These are phyloP conservation scores for Ophiostoma sp. DNA, from an alignment of 2,329 filamentous ascomycete species.

Conservation along the genomic window DNA sequence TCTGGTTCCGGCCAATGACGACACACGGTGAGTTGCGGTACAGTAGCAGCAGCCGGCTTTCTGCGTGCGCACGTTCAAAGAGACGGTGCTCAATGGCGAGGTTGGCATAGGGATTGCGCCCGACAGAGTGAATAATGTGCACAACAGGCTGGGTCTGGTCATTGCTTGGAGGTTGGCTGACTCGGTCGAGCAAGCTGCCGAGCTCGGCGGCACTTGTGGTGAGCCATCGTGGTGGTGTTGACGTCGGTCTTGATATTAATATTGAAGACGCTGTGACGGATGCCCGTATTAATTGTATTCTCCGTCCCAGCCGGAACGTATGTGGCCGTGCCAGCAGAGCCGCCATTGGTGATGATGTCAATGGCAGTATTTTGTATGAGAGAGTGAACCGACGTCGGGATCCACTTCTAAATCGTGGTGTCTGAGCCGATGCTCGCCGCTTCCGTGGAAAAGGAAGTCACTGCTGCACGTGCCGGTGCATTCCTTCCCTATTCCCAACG, in stretches of 20 bases:
- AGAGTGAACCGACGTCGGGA: neutral
- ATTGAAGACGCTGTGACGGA: neutral
- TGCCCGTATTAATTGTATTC: neutral
- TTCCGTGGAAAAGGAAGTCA: neutral
- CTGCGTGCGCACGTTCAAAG: conserved; percentile 68
- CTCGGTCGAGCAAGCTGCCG: conserved; percentile 11
- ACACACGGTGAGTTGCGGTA: conserved; percentile 87
- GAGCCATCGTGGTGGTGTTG: conserved; percentile 1
- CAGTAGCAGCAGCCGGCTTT: conserved; percentile 78
- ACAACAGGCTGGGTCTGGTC: conserved; percentile 32
- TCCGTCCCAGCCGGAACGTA: neutral
- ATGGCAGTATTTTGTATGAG: neutral
- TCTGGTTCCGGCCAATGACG: conserved; percentile 94
- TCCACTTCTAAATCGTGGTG: conserved; percentile 7
- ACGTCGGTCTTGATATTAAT: neutral
- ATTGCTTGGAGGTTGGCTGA: conserved; percentile 1
- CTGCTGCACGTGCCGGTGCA: conserved; percentile 12
- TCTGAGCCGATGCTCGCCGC: conserved; percentile 3
- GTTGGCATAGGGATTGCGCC: conserved; percentile 78
- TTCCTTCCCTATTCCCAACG: conserved; percentile 1
- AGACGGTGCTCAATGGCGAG: conserved; percentile 93
- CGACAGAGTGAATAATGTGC: conserved; percentile 72
- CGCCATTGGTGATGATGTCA: conserved; percentile 11
- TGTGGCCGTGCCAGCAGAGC: conserved; percentile 18
- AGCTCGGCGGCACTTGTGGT: conserved; percentile 16